phyloP scores from a whole-genome alignment of 2,329 filamentous ascomycete species.

The Aspergillus persii region DNA sequence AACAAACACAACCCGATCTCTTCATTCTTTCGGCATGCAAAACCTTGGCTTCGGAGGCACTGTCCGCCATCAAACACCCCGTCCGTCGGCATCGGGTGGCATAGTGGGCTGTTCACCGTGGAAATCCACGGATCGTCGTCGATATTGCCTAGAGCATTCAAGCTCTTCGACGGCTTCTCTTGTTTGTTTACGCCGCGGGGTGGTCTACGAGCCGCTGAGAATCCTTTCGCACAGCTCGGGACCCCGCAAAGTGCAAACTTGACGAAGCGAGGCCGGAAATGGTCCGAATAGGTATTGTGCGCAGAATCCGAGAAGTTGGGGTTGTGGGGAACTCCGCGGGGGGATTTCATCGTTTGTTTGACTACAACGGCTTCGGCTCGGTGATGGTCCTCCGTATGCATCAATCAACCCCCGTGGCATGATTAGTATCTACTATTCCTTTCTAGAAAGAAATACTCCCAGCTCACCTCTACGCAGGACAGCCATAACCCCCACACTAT shows the following conservation, averaged over 20 bases:
- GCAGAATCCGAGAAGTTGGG: neutral
- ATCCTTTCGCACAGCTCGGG: neutral
- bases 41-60: neutral
- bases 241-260: neutral
- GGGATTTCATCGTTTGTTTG: neutral
- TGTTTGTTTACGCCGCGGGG: neutral
- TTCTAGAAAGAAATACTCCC: too few species aligned
- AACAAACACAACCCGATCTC: too few species aligned
- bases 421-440: too few species aligned
- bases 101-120: too few species aligned
- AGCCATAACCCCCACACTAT: neutral
- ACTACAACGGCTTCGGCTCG: too few species aligned
- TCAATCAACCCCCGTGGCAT: neutral
- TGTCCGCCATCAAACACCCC: too few species aligned
- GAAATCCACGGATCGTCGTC: neutral
- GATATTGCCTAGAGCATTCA: neutral
- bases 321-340: conserved; percentile 1
- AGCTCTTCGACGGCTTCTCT: neutral
- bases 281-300: neutral
- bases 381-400: too few species aligned
- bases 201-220: neutral
- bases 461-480: too few species aligned
- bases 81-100: neutral
- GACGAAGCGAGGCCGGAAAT: neutral
- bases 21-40: neutral